Base-by-base conservation (phyloP, 2,329 filamentous ascomycete species). In the Microsporum audouinii region DNA sequence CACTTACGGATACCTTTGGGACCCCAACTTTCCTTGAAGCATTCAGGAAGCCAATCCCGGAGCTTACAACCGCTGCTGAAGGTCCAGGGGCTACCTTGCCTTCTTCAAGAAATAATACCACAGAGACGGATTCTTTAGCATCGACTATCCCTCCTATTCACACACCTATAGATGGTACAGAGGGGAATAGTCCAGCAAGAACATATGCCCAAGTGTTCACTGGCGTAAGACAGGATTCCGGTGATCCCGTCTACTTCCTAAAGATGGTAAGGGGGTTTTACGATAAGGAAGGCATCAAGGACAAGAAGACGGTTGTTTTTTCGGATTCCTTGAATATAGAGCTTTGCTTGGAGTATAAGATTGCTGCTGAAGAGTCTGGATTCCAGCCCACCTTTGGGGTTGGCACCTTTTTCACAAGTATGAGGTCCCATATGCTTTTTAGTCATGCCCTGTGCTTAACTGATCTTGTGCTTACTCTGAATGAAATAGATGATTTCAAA, bases 241-340 rank as follows among this genome's bases (percentile, higher is more conserved):
- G 91, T 8, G 88, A 95, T 72, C 91, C 91, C 2, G 78, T 84
- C 23, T 82, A 86, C 60, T 96, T 92, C 70, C 84, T 95, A 66
- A 85, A 87, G 73, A 76, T 84, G 75, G 89, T 94, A 80, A 84
- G 86, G 53, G 78, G 85, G 1, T 96, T 95, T 74, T 96, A 96
- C 74, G 84, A 91, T 66, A 72, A 78, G 14, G 80, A 88, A 66
- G 85, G 85, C 3, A 88, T 96, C 73, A 85, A 79, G 58, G 88
- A 87, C 2, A 86, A 86, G 76, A 97, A 97, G 79, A 85, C 83
- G 0, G 87, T 99, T 63, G 92, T 99, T 2, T 99, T 97, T 72
- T 97, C 92, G 0, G 94, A 99, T 74, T 95, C 91, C 3, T 78
- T 99, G 62, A 89, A 97, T 71, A 88, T 96, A 57, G 91, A 96